phyloP scores from a whole-genome alignment of 148 eudicot species.

The Rhododendron griersonianum region DNA sequence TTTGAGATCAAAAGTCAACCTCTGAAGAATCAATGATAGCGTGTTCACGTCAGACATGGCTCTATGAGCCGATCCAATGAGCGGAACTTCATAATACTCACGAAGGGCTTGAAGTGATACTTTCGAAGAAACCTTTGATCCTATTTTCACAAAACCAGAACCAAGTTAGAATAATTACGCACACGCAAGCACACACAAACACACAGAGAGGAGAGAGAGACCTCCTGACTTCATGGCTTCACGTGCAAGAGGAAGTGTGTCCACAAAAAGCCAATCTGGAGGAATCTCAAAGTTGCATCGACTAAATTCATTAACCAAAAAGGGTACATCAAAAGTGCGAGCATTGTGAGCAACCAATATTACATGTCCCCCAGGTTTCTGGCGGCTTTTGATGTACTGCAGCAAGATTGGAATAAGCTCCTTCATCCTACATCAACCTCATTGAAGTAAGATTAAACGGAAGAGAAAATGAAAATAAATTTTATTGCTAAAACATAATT shows the following conservation, averaged over 20 bases:
- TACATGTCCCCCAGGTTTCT: conserved; percentile 65
- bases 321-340: conserved; percentile 69
- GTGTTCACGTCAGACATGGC: conserved; percentile 69
- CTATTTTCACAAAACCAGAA: conserved; percentile 24
- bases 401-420: conserved; percentile 76
- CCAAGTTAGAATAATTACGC: not conserved
- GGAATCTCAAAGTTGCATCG: conserved; percentile 62
- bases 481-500: not conserved
- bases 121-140: conserved; percentile 26
- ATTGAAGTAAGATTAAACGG: conserved; percentile 8
- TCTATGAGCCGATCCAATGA: conserved; percentile 66
- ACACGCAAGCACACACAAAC: not conserved
- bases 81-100: conserved; percentile 43
- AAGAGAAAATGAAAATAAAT: not conserved
- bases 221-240: conserved; percentile 51
- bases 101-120: conserved; percentile 45
- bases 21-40: conserved; percentile 52
- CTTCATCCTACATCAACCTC: conserved; percentile 59
- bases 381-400: conserved; percentile 64
- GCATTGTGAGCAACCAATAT: conserved; percentile 73
- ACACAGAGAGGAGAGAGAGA: conserved; percentile 16
- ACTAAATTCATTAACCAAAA: conserved; percentile 55
- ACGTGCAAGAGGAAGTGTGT: conserved; percentile 73
- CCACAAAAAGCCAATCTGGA: conserved; percentile 66
- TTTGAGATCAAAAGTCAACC: conserved; percentile 54